These are phyloP conservation scores for Tuber indicum DNA, from an alignment of 495 filamentous ascomycete species.

Conservation along the genomic window DNA sequence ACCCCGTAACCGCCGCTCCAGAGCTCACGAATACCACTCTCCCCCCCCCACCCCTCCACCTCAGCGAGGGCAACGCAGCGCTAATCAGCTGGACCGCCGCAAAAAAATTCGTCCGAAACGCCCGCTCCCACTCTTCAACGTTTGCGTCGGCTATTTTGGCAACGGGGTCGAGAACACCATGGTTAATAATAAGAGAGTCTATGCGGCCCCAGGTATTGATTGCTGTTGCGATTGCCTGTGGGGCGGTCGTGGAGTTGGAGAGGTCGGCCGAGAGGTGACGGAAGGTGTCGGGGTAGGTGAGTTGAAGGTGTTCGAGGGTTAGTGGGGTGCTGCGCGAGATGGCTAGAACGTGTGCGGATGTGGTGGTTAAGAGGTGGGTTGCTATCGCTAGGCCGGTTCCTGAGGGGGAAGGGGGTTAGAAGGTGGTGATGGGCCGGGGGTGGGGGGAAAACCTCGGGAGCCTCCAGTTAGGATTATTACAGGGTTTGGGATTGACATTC, in stretches of 20 bases:
- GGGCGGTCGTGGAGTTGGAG: slow-evolving; percentile 56
- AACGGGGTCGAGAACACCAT: slow-evolving; percentile 75
- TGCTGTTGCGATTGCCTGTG: slow-evolving; percentile 58
- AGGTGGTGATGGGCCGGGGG: no score
- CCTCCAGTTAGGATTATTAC: no score
- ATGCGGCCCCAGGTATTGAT: slow-evolving; percentile 60
- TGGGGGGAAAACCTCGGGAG: no score
- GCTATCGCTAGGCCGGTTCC: slow-evolving; percentile 71
- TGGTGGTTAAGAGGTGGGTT: slow-evolving; percentile 59
- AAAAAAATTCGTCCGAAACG: slow-evolving; percentile 79
- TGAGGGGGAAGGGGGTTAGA: neutral
- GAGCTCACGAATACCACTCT: slow-evolving; percentile 69
- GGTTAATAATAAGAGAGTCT: slow-evolving; percentile 81
- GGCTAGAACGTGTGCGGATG: slow-evolving; percentile 63
- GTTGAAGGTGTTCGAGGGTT: slow-evolving; percentile 60
- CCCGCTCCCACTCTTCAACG: slow-evolving; percentile 63
- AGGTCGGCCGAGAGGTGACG: slow-evolving; percentile 71
- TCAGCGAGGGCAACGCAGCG: slow-evolving; percentile 53
- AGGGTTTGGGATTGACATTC: no score
- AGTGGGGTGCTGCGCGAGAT: slow-evolving; percentile 60
- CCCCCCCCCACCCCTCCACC: slow-evolving; percentile 61
- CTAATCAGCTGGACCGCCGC: slow-evolving; percentile 70
- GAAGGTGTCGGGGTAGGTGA: slow-evolving; percentile 59
- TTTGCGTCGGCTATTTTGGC: slow-evolving; percentile 57
- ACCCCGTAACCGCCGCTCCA: slow-evolving; percentile 62